Percentiles rank a stretch among this genome's conserved stretches.
Conservation (phyloP, 441 rosid species). For the Pelargonium citronellum region DNA sequence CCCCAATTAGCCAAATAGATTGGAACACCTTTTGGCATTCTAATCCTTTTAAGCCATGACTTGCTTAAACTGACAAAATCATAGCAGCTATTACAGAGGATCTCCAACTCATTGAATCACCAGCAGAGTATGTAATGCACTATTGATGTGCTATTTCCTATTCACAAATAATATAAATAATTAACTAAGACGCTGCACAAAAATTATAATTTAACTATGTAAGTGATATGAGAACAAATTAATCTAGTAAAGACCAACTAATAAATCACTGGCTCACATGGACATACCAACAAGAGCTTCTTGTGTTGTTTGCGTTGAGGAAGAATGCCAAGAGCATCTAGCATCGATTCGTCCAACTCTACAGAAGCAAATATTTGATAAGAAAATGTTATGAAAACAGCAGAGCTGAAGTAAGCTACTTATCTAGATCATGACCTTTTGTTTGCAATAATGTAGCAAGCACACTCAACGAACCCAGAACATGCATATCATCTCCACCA, state of each 20-base stretch:
- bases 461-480: constrained; percentile 78
- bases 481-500: constrained; percentile 70
- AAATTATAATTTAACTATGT: neutral
- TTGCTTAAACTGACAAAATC: neutral
- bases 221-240: constrained; percentile 2
- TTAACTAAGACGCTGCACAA: neutral
- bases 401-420: constrained; percentile 18
- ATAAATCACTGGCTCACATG: constrained; percentile 11
- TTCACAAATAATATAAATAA: constrained; percentile 1
- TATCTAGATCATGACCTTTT: constrained; percentile 58
- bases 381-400: constrained; percentile 23
- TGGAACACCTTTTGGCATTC: neutral
- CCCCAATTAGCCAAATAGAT: neutral
- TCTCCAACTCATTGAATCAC: neutral
- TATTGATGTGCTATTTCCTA: neutral
- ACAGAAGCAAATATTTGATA: constrained; percentile 28
- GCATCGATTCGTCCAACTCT: constrained; percentile 97
- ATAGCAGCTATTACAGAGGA: neutral
- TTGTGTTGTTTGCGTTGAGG: constrained; percentile 97
- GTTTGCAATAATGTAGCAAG: constrained; percentile 94
- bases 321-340: constrained; percentile 96
- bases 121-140: neutral
- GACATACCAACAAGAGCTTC: constrained; percentile 81
- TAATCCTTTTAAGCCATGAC: neutral
- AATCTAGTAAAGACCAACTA: neutral